These are phyloP conservation scores for Podaxis mareebaensis DNA, from an alignment of 768 basidiomycete genomes.

Conservation along the genomic window DNA sequence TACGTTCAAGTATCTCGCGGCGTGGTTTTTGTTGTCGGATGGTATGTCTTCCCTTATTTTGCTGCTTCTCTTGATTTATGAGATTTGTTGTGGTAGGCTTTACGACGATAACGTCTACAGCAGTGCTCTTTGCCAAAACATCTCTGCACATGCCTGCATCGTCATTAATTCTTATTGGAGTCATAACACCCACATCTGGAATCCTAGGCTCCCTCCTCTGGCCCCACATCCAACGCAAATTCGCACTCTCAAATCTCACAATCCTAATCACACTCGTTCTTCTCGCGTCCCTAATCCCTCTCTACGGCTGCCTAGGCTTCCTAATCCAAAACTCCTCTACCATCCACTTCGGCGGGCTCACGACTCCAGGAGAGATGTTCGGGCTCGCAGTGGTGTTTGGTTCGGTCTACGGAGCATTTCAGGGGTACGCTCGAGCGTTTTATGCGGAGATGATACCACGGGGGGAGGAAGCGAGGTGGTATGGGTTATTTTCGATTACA, in stretches of 20 bases:
- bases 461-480: constrained; percentile 91
- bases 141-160: constrained; percentile 78
- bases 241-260: constrained; percentile 64
- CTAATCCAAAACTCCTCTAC: constrained; percentile 46
- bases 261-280: constrained; percentile 69
- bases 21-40: constrained; percentile 95
- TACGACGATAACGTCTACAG: constrained; percentile 90
- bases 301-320: constrained; percentile 86
- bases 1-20: constrained; percentile 87
- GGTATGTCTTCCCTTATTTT: constrained; percentile 43
- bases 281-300: constrained; percentile 65
- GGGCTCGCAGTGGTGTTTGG: constrained; percentile 82
- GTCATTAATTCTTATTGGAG: constrained; percentile 76
- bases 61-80: background rate
- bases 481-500: constrained; percentile 86
- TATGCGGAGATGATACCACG: constrained; percentile 87
- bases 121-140: constrained; percentile 91
- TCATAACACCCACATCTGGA: constrained; percentile 75
- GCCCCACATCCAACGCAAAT: constrained; percentile 68
- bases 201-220: constrained; percentile 84
- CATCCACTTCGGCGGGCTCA: constrained; percentile 68
- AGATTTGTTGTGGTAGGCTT: constrained; percentile 53
- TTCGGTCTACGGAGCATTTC: constrained; percentile 87
- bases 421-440: constrained; percentile 83
- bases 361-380: constrained; percentile 84